phyloP scores from a whole-genome alignment of 2,329 filamentous ascomycete genomes.

The Phoma herbarum region DNA sequence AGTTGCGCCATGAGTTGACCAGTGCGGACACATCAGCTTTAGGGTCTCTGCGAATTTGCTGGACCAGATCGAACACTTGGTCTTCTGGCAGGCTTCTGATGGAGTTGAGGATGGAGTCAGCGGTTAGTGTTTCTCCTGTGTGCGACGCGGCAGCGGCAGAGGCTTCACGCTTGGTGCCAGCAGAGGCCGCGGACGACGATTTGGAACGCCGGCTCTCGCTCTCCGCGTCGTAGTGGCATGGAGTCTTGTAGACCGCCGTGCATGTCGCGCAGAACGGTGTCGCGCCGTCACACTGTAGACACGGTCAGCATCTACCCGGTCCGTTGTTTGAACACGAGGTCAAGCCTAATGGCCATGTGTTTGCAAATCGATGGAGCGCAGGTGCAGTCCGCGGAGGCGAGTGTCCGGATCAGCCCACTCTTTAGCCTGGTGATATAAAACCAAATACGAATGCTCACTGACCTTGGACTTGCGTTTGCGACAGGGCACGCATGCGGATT shows the following conservation, averaged over 20 bases:
- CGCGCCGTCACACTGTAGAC: conserved; percentile 59
- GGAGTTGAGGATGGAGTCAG: conserved; percentile 54
- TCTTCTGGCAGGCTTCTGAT: conserved; percentile 56
- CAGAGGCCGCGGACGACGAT: conserved; percentile 39
- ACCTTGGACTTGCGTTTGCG: conserved; percentile 62
- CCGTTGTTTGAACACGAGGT: conserved; percentile 2
- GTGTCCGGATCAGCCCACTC: conserved; percentile 21
- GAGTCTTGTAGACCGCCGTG: conserved; percentile 59
- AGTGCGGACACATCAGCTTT: conserved; percentile 52
- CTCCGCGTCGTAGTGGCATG: conserved; percentile 61
- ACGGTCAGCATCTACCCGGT: conserved; percentile 25
- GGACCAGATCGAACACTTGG: conserved; percentile 55
- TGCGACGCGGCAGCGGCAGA: conserved; percentile 24
- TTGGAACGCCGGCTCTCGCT: conserved; percentile 57
- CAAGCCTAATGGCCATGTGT: conserved; percentile 5
- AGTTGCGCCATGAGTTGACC: conserved; percentile 53
- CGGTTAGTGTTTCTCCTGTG: conserved; percentile 27
- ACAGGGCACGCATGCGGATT: conserved; percentile 59
- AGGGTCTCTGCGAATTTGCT: conserved; percentile 54
- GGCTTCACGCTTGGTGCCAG: conserved; percentile 44
- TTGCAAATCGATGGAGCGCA: conserved; percentile 3
- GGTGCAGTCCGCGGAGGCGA: conserved; percentile 34
- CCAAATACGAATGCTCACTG: conserved; percentile 21
- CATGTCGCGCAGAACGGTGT: conserved; percentile 61
- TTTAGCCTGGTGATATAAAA: not conserved